Percentiles rank a stretch among this genome's conserved stretches.
These are phyloP conservation scores for Scleromitrula shiraiana DNA, from an alignment of 2,329 filamentous ascomycete genomes.

Conservation along the genomic window DNA sequence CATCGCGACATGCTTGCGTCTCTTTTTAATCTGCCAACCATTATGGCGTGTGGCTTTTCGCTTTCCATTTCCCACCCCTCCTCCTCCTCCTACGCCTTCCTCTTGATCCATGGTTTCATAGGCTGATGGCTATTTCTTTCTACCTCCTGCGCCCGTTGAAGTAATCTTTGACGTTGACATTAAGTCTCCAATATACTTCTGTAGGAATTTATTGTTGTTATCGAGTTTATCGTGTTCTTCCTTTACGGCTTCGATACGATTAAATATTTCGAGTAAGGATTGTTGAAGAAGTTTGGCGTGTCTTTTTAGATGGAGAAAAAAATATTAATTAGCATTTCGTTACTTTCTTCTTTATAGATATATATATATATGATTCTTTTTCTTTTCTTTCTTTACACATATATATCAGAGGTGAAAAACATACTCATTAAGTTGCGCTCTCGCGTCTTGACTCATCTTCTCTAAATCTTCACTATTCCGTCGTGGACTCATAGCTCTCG, in stretches of 20 bases:
- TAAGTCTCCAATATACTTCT: constrained; percentile 95
- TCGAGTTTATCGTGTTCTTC: constrained; percentile 95
- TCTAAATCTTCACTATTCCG: constrained; percentile 87
- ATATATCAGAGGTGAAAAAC: constrained; percentile 34
- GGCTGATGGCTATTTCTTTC: constrained; percentile 22
- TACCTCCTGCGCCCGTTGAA: constrained; percentile 31
- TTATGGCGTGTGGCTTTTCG: constrained; percentile 6
- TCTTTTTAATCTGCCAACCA: constrained; percentile 5
- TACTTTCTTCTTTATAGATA: neutral
- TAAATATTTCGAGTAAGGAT: constrained; percentile 80
- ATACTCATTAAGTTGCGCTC: constrained; percentile 51
- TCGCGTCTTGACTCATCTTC: constrained; percentile 73
- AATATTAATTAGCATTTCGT: constrained; percentile 5
- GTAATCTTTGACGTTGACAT: constrained; percentile 80
- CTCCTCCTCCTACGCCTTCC: no score
- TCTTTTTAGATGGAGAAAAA: constrained; percentile 38
- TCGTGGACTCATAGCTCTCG: constrained; percentile 88
- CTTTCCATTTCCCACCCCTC: constrained; percentile 4
- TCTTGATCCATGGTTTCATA: constrained; percentile 5
- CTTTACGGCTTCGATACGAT: constrained; percentile 89
- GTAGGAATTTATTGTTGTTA: constrained; percentile 91
- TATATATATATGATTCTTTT: no score
- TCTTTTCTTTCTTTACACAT: no score
- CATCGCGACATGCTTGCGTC: neutral
- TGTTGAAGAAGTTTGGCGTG: constrained; percentile 86